Conservation (phyloP, 768 basidiomycete genomes). For the Aureoboletus auriporus region DNA sequence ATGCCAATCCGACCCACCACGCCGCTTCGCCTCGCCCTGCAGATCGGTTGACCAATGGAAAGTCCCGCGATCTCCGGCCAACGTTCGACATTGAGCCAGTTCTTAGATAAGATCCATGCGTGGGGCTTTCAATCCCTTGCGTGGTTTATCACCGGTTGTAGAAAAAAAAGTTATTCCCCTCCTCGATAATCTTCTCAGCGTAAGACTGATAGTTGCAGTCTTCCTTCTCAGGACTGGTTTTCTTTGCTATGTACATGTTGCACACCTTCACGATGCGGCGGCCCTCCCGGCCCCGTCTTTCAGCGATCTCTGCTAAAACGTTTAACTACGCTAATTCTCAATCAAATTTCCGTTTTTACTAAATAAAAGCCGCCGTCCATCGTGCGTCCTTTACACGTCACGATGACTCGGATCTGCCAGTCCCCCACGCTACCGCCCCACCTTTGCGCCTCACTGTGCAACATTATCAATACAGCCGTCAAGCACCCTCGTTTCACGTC, state of each 20-base stretch:
- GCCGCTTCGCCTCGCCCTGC: slow-evolving; percentile 14
- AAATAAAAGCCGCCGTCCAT: slow-evolving; percentile 1
- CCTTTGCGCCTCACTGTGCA: slow-evolving; percentile 1
- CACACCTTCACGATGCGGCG: not conserved
- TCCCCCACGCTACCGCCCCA: slow-evolving; percentile 3
- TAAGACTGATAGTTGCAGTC: too few species aligned
- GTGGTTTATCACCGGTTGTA: too few species aligned
- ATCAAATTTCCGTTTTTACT: slow-evolving; percentile 24
- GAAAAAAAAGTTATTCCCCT: too few species aligned
- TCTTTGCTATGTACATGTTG: not conserved
- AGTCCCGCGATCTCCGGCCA: slow-evolving; percentile 22
- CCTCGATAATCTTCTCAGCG: too few species aligned
- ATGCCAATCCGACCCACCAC: slow-evolving; percentile 9
- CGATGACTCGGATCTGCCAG: not conserved
- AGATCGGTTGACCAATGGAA: slow-evolving; percentile 21
- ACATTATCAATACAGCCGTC: slow-evolving; percentile 1
- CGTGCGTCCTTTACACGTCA: slow-evolving; percentile 18
- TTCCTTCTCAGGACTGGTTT: not conserved
- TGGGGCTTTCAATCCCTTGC: too few species aligned
- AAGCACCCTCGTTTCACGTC: slow-evolving; percentile 18
- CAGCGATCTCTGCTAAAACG: slow-evolving; percentile 26
- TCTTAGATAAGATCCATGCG: slow-evolving; percentile 1
- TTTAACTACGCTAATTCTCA: slow-evolving; percentile 30
- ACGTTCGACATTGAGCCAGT: not conserved
- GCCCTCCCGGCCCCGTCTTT: slow-evolving; percentile 10